Conservation (phyloP, 192 early-diverging fungal genomes). For the Diversispora epigaea region DNA sequence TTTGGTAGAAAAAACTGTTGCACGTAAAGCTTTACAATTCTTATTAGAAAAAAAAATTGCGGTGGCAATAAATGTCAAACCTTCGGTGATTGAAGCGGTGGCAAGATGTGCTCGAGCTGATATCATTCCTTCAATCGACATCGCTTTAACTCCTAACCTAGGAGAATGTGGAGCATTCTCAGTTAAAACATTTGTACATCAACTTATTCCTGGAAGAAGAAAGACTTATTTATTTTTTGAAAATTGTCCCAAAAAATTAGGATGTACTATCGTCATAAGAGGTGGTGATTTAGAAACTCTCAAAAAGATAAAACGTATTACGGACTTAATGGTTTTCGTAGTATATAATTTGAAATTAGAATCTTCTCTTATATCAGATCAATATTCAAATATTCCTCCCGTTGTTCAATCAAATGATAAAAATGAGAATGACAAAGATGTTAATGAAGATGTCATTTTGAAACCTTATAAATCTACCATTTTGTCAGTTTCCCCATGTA, state of each 20-base stretch:
- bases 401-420: constrained; percentile 13
- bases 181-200: constrained; percentile 80
- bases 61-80: constrained; percentile 84
- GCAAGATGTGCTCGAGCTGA: constrained; percentile 84
- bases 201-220: constrained; percentile 72
- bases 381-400: constrained; percentile 64
- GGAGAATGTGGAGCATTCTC: constrained; percentile 78
- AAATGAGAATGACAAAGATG: constrained; percentile 23
- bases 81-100: constrained; percentile 78
- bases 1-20: constrained; percentile 78
- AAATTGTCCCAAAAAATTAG: constrained; percentile 73
- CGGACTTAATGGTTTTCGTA: constrained; percentile 81
- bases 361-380: constrained; percentile 71
- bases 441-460: constrained; percentile 33
- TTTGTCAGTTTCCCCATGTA: constrained; percentile 86
- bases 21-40: constrained; percentile 81
- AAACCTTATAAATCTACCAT: constrained; percentile 65
- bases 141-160: constrained; percentile 67
- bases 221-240: constrained; percentile 91
- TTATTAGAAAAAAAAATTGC: constrained; percentile 77
- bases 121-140: constrained; percentile 81
- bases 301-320: constrained; percentile 75
- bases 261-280: constrained; percentile 86
- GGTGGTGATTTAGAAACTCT: constrained; percentile 72
- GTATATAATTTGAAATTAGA: constrained; percentile 89